Base-by-base conservation (phyloP, 352 stramenopile species). In the Peronospora belbahrii region DNA sequence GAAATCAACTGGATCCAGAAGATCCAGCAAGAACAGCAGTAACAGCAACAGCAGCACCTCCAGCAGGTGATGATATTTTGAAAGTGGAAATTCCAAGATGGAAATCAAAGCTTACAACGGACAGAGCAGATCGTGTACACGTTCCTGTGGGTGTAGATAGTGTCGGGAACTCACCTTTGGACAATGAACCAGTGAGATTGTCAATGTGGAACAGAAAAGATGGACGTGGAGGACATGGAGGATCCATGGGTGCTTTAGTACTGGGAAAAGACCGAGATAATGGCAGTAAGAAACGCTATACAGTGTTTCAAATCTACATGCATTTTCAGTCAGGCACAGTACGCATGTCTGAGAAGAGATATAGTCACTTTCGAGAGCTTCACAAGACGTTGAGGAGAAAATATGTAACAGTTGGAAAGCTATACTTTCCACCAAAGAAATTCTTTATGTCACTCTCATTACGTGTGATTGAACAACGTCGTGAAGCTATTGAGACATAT, bases 371-470 rank as follows among this genome's bases (percentile, higher is more conserved):
- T 42, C 76, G 82, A 1, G 79, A 88, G 39, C 67, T 93, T 15
- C 82, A 93, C 65, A 88, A 90, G 56, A 52, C 70, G 37, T 57
- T 93, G 35, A 67, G 82, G 15, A 70, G 68, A 56, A 86, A 87
- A 52, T 91, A 91, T 55, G 74, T 75, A 0, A 79, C 74, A 0
- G 79, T 93, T 6, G 74, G 71, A 42, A 87, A 85, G 35, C 67
- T 91, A 19, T 88, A 86, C 43, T 93, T 93, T 45, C 82, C 82
- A 6, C 82, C 79, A 3, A 90, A 91, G 42, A 87, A 88, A 46
- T 88, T 89, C 49, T 93, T 93, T 50, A 77, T 85, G 58, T 91
- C 79, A 35, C 52, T 89, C n/a, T 93, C 82, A 23, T 61, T 93
- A 10, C 74, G 85, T 42, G 82, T 93, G 31, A 93, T 93, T 52